Conservation (phyloP, 2,329 filamentous ascomycete genomes). For the Fusarium sacchari region DNA sequence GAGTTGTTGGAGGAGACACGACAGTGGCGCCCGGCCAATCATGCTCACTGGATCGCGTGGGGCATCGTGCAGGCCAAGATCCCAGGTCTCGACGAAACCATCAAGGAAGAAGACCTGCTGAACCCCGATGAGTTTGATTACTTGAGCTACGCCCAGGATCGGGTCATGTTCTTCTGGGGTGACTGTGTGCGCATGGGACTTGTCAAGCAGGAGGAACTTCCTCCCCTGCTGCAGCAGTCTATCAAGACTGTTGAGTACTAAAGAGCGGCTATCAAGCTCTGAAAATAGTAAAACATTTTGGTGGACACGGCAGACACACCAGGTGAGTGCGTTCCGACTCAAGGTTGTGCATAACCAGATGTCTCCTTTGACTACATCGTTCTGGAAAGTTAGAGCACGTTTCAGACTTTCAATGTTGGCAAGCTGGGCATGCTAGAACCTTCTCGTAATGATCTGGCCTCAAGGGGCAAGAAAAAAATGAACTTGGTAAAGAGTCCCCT, state of each 20-base stretch:
- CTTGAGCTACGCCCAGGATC: constrained; percentile 87
- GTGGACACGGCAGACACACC: not conserved
- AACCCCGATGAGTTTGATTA: constrained; percentile 84
- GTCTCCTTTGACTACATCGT: not conserved
- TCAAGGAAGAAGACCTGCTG: constrained; percentile 46
- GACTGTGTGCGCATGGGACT: constrained; percentile 84
- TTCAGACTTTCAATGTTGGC: not conserved
- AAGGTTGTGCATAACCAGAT: not conserved
- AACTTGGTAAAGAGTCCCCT: no score
- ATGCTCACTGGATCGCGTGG: constrained; percentile 93
- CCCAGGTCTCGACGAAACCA: constrained; percentile 70
- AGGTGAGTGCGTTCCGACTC: constrained; percentile 18
- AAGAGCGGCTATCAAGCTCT: constrained; percentile 9
- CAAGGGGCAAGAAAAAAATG: no score
- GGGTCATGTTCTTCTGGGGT: constrained; percentile 94
- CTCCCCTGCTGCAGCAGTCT: constrained; percentile 68
- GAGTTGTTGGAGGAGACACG: constrained; percentile 80
- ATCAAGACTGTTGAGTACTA: constrained; percentile 78
- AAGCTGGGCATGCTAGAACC: not conserved
- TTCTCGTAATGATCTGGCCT: not conserved
- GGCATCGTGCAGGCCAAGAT: constrained; percentile 95
- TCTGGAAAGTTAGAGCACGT: not conserved
- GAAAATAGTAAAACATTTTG: not conserved
- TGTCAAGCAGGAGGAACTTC: constrained; percentile 79
- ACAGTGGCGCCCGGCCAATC: constrained; percentile 89